Conservation (phyloP, 2,329 filamentous ascomycete species). For the Sporothrix phasma region DNA sequence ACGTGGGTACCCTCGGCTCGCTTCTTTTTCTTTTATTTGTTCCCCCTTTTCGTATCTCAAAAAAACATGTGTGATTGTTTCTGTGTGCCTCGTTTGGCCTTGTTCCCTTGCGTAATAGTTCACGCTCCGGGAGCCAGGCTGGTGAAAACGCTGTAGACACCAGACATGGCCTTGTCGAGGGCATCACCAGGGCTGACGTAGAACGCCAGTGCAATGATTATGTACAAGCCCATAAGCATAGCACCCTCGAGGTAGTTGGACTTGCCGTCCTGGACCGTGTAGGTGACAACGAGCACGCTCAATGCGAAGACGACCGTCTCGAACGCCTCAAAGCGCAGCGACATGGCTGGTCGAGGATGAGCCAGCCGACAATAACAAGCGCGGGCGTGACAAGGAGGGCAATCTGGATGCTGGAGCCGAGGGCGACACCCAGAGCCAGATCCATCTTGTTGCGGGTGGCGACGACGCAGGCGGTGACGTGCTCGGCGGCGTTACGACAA, state of each 20-base stretch:
- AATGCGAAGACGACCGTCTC: constrained; percentile 71
- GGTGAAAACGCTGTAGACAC: constrained; percentile 7
- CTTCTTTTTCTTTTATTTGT: neutral
- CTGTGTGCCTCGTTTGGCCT: neutral
- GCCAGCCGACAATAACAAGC: constrained; percentile 71
- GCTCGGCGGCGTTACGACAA: constrained; percentile 76
- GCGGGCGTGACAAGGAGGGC: constrained; percentile 72
- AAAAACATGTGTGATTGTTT: too few relatives aligned
- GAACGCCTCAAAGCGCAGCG: constrained; percentile 70
- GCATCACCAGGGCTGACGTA: constrained; percentile 44
- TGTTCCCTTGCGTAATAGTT: neutral
- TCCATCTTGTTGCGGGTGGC: constrained; percentile 70
- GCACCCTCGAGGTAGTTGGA: constrained; percentile 77
- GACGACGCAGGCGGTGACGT: constrained; percentile 72
- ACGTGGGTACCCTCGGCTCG: neutral
- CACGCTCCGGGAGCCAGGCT: neutral
- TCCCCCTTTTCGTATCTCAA: too few relatives aligned
- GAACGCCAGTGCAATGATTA: constrained; percentile 52
- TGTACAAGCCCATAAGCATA: constrained; percentile 50
- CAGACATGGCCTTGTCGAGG: constrained; percentile 30
- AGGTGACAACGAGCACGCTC: constrained; percentile 65
- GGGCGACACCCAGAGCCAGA: constrained; percentile 67
- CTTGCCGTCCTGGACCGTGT: constrained; percentile 69
- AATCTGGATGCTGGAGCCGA: constrained; percentile 75
- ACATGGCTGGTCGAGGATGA: constrained; percentile 61